A percentile compares a stretch with the other conserved stretches of the same genome.
phyloP scores from a whole-genome alignment of 495 filamentous ascomycete species.

The Lentithecium fluviatile region DNA sequence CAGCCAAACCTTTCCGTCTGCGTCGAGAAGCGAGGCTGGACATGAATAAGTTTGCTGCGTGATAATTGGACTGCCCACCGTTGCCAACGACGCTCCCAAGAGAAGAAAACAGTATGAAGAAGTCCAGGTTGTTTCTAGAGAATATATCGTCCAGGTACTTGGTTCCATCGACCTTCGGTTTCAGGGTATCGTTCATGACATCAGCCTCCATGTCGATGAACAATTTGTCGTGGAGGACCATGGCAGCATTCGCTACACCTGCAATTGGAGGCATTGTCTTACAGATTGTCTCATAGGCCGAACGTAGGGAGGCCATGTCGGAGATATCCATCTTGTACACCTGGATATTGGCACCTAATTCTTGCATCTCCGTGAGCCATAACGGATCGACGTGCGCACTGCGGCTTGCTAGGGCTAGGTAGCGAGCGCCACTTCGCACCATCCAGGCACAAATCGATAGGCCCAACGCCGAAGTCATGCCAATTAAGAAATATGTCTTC shows the following conservation, averaged over 20 bases:
- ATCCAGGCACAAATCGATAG: conserved; percentile 59
- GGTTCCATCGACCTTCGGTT: conserved; percentile 22
- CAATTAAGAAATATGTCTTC: conserved; percentile 53
- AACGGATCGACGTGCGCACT: conserved; percentile 49
- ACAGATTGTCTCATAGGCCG: neutral
- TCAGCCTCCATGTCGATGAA: conserved; percentile 15
- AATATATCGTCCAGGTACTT: conserved; percentile 4
- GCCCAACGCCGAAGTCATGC: conserved; percentile 57
- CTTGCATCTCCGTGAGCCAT: neutral
- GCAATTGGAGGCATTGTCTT: neutral
- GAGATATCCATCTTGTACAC: neutral
- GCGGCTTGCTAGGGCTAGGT: conserved; percentile 57
- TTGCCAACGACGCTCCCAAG: conserved; percentile 7
- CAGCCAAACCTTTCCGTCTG: neutral
- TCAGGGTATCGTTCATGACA: neutral
- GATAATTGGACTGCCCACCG: conserved; percentile 11
- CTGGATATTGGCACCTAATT: neutral
- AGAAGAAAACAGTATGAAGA: conserved; percentile 27
- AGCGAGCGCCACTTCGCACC: conserved; percentile 51
- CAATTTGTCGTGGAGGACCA: conserved; percentile 3
- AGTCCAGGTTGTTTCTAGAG: conserved; percentile 2
- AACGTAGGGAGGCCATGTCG: neutral
- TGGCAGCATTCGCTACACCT: conserved; percentile 1
- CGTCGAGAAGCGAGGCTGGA: neutral
- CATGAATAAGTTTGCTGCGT: conserved; percentile 14